Evolutionary conservation across 352 stramenopile species (phyloP).

Genomic region (Blastocystis sp.): DNA sequence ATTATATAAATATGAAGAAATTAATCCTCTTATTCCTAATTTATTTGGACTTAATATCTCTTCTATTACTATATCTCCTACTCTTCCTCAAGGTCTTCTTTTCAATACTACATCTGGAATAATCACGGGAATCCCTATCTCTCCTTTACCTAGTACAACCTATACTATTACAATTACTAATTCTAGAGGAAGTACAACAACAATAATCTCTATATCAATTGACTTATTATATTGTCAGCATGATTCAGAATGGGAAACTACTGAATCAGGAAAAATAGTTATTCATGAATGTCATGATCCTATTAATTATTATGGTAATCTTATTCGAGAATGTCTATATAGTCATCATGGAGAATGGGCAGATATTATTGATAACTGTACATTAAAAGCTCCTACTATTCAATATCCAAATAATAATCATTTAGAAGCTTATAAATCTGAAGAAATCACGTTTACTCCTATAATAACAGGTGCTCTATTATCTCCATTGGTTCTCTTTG

Average conservation of each 20-base stretch:
- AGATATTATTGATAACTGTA: background rate
- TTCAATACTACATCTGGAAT: constrained; percentile 4
- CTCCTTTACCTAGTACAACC: constrained; percentile 1
- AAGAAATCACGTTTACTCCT: constrained; percentile 7
- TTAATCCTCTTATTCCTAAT: constrained; percentile 1
- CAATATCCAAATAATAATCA: constrained; percentile 19
- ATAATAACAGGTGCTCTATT: constrained; percentile 14
- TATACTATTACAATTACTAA: constrained; percentile 33
- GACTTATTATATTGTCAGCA: constrained; percentile 3
- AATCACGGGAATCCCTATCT: constrained; percentile 20
- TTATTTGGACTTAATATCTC: constrained; percentile 22
- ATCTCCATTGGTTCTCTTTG: background rate
- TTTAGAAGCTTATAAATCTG: constrained; percentile 14
- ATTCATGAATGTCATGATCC: constrained; percentile 6
- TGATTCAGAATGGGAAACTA: background rate
- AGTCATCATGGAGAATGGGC: constrained; percentile 7
- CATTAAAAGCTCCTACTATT: constrained; percentile 22
- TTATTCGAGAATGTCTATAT: constrained; percentile 13
- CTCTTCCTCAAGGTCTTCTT: constrained; percentile 18
- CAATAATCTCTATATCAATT: constrained; percentile 14
- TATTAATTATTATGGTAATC: constrained; percentile 5
- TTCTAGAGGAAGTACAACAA: constrained; percentile 5
- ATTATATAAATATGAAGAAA: constrained; percentile 29
- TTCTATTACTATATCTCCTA: background rate
- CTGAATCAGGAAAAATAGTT: background rate